These are phyloP conservation scores for Tulasnella sp. DNA, from an alignment of 768 basidiomycete genomes.

Conservation along the genomic window DNA sequence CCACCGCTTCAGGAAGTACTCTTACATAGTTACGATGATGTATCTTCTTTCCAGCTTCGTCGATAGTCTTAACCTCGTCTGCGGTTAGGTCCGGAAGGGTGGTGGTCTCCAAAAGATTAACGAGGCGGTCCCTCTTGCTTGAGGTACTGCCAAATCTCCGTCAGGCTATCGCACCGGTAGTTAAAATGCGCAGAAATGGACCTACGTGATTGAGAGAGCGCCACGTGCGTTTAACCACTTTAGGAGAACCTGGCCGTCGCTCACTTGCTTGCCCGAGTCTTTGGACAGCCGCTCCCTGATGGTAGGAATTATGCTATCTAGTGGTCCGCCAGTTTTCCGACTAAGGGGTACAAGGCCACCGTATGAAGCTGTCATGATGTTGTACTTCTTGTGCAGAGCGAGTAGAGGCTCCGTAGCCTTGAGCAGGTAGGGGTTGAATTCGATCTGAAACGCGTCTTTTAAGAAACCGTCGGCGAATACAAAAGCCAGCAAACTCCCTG, in stretches of 20 bases:
- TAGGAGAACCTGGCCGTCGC: conserved; percentile 23
- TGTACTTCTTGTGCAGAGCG: conserved; percentile 40
- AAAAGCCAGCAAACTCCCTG: not conserved
- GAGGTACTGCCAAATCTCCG: conserved; percentile 3
- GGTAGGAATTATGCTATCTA: conserved; percentile 8
- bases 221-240: conserved; percentile 22
- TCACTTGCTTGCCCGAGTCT: not conserved
- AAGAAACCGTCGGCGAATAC: not conserved
- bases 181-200: not conserved
- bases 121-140: conserved; percentile 18
- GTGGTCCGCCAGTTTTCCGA: not conserved
- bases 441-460: conserved; percentile 41
- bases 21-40: conserved; percentile 22
- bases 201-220: conserved; percentile 24
- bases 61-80: conserved; percentile 3
- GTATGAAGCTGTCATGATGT: conserved; percentile 38
- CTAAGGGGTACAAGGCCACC: conserved; percentile 25
- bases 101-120: conserved; percentile 1
- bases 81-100: conserved; percentile 15
- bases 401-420: conserved; percentile 39
- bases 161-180: not conserved
- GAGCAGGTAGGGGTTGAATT: conserved; percentile 47
- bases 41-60: conserved; percentile 16
- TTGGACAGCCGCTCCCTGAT: conserved; percentile 15
- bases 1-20: not conserved